Conservation (phyloP, 331 rosid species). For the Malus hybrid region DNA sequence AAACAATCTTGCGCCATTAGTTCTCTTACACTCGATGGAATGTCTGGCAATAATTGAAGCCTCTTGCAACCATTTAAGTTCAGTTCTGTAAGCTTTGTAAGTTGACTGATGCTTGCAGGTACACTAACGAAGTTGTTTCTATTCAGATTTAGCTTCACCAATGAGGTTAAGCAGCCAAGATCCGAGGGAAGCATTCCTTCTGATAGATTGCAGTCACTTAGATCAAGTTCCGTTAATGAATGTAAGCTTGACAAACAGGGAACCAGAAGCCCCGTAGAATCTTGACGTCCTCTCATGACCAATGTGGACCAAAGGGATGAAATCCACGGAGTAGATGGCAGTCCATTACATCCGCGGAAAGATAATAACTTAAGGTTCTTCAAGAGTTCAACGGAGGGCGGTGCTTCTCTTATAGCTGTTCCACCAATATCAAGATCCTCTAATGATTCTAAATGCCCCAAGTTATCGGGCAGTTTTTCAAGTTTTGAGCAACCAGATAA, state of each 20-base stretch:
- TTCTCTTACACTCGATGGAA: not conserved
- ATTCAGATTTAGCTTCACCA: not conserved
- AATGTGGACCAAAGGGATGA: not conserved
- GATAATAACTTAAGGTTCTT: not conserved
- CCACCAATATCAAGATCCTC: not conserved
- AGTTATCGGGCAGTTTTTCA: not conserved
- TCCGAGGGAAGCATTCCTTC: not conserved
- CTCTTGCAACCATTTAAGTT: not conserved
- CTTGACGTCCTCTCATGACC: not conserved
- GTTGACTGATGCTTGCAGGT: not conserved
- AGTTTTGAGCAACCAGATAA: not conserved
- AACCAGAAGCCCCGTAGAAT: not conserved
- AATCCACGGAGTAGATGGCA: not conserved
- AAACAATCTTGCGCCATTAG: not conserved
- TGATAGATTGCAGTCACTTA: not conserved
- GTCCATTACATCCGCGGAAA: not conserved
- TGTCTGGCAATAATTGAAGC: not conserved
- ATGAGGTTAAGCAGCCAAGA: not conserved
- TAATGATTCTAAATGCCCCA: not conserved
- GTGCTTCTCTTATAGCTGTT: not conserved
- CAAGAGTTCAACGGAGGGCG: not conserved
- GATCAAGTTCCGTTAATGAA: not conserved
- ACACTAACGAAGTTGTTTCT: not conserved
- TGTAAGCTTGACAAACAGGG: not conserved
- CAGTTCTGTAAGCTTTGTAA: not conserved